These are phyloP conservation scores for Xeromyces bisporus DNA, from an alignment of 495 filamentous ascomycete species.

Conservation along the genomic window DNA sequence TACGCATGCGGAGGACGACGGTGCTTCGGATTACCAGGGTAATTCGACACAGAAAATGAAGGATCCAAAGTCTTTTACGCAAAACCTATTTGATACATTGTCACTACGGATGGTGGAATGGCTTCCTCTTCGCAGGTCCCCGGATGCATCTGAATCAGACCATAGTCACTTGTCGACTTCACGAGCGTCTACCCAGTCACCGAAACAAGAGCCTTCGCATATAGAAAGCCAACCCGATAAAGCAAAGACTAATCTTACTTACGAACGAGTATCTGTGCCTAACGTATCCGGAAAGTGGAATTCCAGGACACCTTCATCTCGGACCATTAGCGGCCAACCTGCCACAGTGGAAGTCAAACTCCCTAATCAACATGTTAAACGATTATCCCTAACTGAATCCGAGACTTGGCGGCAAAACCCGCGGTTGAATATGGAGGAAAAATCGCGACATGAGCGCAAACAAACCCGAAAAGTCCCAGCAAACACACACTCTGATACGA, in stretches of 20 bases:
- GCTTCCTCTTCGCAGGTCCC: slow-evolving; percentile 38
- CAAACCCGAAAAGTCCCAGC: slow-evolving; percentile 15
- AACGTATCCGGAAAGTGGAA: slow-evolving; percentile 1
- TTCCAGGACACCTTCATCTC: slow-evolving; percentile 21
- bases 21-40: slow-evolving; percentile 10
- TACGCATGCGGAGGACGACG: slow-evolving; percentile 2
- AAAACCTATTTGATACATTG: slow-evolving; percentile 62
- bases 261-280: slow-evolving; percentile 4
- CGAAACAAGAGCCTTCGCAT: slow-evolving; percentile 6
- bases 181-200: slow-evolving; percentile 1
- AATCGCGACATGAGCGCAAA: slow-evolving; percentile 14
- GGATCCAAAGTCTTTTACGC: slow-evolving; percentile 72
- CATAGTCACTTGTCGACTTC: neutral
- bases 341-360: slow-evolving; percentile 22
- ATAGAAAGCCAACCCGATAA: slow-evolving; percentile 1
- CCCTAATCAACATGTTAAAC: slow-evolving; percentile 24
- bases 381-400: slow-evolving; percentile 21
- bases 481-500: slow-evolving; percentile 11
- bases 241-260: slow-evolving; percentile 4
- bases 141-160: slow-evolving; percentile 9
- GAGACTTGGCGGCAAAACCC: slow-evolving; percentile 22
- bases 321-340: slow-evolving; percentile 8
- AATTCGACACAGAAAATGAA: slow-evolving; percentile 37
- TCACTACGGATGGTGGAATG: slow-evolving; percentile 68
- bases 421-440: slow-evolving; percentile 19